Evolutionary conservation across 1,284 basidiomycete species (phyloP), one percentile per base, ranked within the genome.

Genomic region (Ustilago nuda): DNA sequence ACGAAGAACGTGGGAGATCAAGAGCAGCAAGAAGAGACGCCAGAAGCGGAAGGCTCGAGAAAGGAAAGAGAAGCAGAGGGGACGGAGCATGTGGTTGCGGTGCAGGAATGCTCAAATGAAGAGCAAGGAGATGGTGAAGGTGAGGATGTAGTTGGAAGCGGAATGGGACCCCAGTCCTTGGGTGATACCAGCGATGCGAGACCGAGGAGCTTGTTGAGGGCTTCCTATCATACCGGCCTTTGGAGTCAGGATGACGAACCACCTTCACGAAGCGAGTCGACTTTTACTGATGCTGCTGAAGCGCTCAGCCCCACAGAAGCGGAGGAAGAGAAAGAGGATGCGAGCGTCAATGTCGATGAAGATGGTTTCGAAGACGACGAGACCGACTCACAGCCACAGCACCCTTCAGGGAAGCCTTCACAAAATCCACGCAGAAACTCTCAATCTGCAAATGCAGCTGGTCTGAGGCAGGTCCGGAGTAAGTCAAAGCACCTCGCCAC

Each of bases 151-250:
- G 9, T 3, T 2, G 33, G 4, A 4, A 54, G 32, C 54, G 66
- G 59, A 37, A n/a, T 58, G 35, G 43, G 61, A 23, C 3, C 32
- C 1, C 54, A 61, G 2, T 35, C 46, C 32, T 56, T 52, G 8
- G 57, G 35, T 9, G 35, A 11, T 5, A 27, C 19, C 15, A 35
- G 23, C 5, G 51, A 55, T 1, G n/a, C 8, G 13, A 48, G 58
- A 43, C 46, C 54, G 1, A 45, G 60, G 2, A 65, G 65, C 43
- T 35, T 72, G 11, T 30, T 66, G 11, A 63, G 71, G 17, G 70
- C 74, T 9, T 78, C 76, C 0, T 78, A 73, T 37, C 71, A 78
- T 30, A 74, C 71, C 8, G 75, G 72, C 13, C 30, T 70, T 8
- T 64, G 61, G 62, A 70, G 62, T 45, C 67, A 70, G n/a, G 61